Evolutionary conservation across 257 asterid genomes (phyloP), one percentile per base, ranked within the genome.

Genomic region (Solanum okadae): DNA sequence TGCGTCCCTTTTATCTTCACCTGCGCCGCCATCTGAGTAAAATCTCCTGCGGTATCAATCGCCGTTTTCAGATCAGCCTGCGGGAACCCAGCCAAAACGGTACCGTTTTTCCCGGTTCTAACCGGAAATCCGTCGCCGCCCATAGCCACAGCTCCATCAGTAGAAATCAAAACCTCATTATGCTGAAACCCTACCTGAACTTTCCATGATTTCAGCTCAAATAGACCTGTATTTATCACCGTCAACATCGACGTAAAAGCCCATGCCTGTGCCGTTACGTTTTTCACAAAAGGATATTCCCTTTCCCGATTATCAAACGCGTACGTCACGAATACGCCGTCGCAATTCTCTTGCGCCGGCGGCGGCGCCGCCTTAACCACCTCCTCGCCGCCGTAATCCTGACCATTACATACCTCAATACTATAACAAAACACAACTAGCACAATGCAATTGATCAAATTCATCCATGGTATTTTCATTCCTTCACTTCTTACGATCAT

Each of bases 241-340:
- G 92, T 72, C 6, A 92, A 91, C 84, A 37, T 89, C 11, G 98
- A 87, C 88, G 90, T 82, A 65, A 97, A 97, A 0, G 98, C 86
- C 98, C 98, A 97, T 2, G 99, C 93, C 91, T 97, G 99, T 2
- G 96, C 99, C 0, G 98, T 77, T 29, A 92, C 96, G 85, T 96
- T 97, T 87, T 93, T 97, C 70, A 97, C 94, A 0, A 88, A 76
- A 0, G 99, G 99, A 42, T 94, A 96, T 38, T 93, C 91, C 87
- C 93, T 94, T 78, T 97, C 98, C 2, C 98, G 91, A 2, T 96
- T 98, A 81, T 85, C 87, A 88, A 94, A 96, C 5, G 61, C 72
- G 89, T 97, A 97, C 3, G 98, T 85, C 5, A 94, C 59, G 86
- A 93, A 95, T 22, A 96, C 88, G 1, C 99, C 99, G 29, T 94